phyloP scores from a whole-genome alignment of 2,329 filamentous ascomycete genomes.

The Trichothecium sympodiale region DNA sequence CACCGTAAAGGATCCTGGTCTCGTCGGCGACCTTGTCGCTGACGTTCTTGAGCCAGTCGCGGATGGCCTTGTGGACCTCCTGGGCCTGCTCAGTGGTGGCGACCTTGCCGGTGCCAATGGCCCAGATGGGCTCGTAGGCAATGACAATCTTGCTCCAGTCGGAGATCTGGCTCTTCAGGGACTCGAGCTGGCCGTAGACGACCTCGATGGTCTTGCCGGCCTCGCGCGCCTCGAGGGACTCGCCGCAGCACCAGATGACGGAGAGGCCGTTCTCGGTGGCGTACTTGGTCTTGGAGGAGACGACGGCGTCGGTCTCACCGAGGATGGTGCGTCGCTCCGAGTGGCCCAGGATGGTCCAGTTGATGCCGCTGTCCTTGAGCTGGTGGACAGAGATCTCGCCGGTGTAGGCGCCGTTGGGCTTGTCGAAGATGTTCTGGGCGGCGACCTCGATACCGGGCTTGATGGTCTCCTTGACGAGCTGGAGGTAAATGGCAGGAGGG shows the following conservation, averaged over 20 bases:
- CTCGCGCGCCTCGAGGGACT: slow-evolving; percentile 90
- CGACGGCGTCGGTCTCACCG: slow-evolving; percentile 72
- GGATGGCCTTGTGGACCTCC: slow-evolving; percentile 87
- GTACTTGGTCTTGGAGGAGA: slow-evolving; percentile 90
- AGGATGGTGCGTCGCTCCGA: slow-evolving; percentile 88
- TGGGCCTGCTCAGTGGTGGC: slow-evolving; percentile 83
- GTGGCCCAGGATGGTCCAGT: slow-evolving; percentile 89
- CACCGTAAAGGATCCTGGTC: slow-evolving; percentile 92
- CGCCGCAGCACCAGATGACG: slow-evolving; percentile 96
- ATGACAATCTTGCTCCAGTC: slow-evolving; percentile 95
- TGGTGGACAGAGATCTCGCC: slow-evolving; percentile 91
- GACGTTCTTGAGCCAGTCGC: slow-evolving; percentile 77
- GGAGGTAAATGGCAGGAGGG: slow-evolving; percentile 82
- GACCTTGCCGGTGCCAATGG: slow-evolving; percentile 86
- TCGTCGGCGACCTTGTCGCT: slow-evolving; percentile 65
- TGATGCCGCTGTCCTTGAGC: slow-evolving; percentile 78
- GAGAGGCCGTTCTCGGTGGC: slow-evolving; percentile 76
- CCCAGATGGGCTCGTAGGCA: slow-evolving; percentile 99
- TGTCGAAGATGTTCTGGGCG: slow-evolving; percentile 95
- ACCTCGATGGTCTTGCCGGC: slow-evolving; percentile 73
- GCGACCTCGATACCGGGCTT: slow-evolving; percentile 71
- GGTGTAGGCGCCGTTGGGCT: slow-evolving; percentile 92
- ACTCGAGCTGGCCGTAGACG: slow-evolving; percentile 74
- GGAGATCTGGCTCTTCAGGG: slow-evolving; percentile 62
- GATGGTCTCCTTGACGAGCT: slow-evolving; percentile 70